Evolutionary conservation across 1,139 yeast species (phyloP).

Genomic region (Magnusiomyces magnusii): DNA sequence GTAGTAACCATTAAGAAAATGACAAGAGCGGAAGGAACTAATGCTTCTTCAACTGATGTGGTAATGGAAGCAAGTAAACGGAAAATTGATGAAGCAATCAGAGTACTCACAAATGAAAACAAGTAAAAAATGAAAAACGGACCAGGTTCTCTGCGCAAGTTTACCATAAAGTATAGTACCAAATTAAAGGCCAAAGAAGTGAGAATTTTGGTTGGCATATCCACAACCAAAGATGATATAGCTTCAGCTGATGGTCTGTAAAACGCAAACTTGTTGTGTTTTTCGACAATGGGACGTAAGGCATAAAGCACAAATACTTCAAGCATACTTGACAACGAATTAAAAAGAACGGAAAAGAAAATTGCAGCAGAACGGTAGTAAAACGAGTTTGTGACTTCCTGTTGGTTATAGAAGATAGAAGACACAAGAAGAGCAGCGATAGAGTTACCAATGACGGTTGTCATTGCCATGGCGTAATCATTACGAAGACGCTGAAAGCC

Average conservation of each 20-base stretch:
- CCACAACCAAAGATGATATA: constrained; percentile 57
- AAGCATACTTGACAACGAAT: constrained; percentile 65
- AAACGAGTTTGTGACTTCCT: constrained; percentile 44
- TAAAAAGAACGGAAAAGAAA: constrained; percentile 71
- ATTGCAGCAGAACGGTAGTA: constrained; percentile 62
- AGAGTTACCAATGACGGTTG: constrained; percentile 55
- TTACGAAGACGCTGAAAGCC: constrained; percentile 57
- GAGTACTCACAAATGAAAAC: constrained; percentile 46
- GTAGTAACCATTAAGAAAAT: constrained; percentile 56
- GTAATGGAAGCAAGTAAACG: constrained; percentile 62
- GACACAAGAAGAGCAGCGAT: constrained; percentile 67
- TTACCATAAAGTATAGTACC: constrained; percentile 56
- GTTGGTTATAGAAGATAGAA: constrained; percentile 64
- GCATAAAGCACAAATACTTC: constrained; percentile 65
- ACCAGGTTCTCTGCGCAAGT: constrained; percentile 60
- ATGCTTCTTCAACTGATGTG: constrained; percentile 54
- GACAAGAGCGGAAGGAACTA: constrained; percentile 63
- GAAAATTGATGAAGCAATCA: constrained; percentile 65
- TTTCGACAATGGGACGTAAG: constrained; percentile 73
- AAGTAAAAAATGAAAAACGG: constrained; percentile 60
- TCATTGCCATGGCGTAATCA: constrained; percentile 56
- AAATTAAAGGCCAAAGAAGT: constrained; percentile 55
- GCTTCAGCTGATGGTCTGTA: constrained; percentile 79
- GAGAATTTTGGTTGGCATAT: constrained; percentile 53
- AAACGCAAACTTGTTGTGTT: constrained; percentile 66